These are phyloP conservation scores for Bassia scoparia DNA, from an alignment of 148 eudicot species.

Conservation along the genomic window DNA sequence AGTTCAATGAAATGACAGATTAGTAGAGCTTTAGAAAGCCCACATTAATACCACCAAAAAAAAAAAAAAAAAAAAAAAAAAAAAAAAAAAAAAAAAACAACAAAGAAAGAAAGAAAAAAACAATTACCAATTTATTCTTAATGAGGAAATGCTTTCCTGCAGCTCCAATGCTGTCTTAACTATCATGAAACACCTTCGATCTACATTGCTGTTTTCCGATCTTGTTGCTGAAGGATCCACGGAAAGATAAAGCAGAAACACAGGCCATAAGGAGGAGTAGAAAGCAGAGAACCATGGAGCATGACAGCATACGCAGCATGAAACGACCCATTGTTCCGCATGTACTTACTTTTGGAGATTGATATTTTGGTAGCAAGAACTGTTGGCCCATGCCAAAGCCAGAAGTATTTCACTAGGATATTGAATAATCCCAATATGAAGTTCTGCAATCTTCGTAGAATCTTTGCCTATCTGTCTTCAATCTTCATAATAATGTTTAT, in stretches of 20 bases:
- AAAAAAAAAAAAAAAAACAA: too few relatives aligned
- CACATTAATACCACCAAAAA: too few relatives aligned
- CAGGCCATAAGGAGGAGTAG: conserved; percentile 34
- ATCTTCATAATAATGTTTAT: conserved; percentile 65
- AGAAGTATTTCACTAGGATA: conserved; percentile 33
- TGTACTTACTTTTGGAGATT: conserved; percentile 35
- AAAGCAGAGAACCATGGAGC: conserved; percentile 41
- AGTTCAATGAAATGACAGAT: neutral
- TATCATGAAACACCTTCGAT: conserved; percentile 41
- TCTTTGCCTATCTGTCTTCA: conserved; percentile 68
- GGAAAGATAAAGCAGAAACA: conserved; percentile 28
- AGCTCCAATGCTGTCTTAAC: conserved; percentile 60
- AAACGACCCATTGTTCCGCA: conserved; percentile 27
- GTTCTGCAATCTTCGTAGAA: conserved; percentile 65
- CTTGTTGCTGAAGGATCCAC: conserved; percentile 27
- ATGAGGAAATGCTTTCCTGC: conserved; percentile 72
- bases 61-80: too few relatives aligned
- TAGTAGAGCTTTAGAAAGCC: neutral
- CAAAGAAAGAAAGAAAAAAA: too few relatives aligned
- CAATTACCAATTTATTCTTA: too few relatives aligned
- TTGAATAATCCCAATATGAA: conserved; percentile 39
- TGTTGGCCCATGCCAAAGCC: conserved; percentile 32
- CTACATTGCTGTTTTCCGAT: conserved; percentile 24
- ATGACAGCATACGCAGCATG: conserved; percentile 51
- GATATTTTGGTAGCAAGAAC: conserved; percentile 37